These are phyloP conservation scores for Giardia muris DNA, from an alignment of 208 protist species.

Conservation along the genomic window DNA sequence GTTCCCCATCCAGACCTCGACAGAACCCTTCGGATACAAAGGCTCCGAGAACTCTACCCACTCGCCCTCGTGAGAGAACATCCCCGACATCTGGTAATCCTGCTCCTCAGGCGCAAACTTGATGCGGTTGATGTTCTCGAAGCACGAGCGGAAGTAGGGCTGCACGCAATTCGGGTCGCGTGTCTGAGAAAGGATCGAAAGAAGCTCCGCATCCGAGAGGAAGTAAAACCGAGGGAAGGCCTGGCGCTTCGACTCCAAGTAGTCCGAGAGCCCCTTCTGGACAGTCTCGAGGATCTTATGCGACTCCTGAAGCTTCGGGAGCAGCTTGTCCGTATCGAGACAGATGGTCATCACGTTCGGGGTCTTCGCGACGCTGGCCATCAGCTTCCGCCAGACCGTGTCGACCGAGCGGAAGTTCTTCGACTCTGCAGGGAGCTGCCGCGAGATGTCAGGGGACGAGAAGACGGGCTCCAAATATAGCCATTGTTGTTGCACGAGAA, in stretches of 20 bases:
- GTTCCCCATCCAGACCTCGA: constrained; percentile 84
- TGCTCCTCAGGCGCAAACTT: constrained; percentile 49
- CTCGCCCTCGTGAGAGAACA: constrained; percentile 78
- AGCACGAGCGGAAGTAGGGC: constrained; percentile 77
- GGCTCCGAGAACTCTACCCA: constrained; percentile 67
- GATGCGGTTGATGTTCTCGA: constrained; percentile 67
- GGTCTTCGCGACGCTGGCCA: constrained; percentile 56
- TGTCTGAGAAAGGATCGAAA: constrained; percentile 75
- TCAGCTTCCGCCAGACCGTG: constrained; percentile 63
- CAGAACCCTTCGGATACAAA: constrained; percentile 71
- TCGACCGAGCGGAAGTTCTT: constrained; percentile 73
- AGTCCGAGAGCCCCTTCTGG: constrained; percentile 77
- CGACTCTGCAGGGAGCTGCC: constrained; percentile 77
- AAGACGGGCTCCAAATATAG: constrained; percentile 61
- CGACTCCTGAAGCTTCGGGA: constrained; percentile 58
- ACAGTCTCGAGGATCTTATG: constrained; percentile 71
- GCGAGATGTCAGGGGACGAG: constrained; percentile 58
- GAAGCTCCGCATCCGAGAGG: constrained; percentile 80
- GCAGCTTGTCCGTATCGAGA: constrained; percentile 46
- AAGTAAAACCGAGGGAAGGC: constrained; percentile 92
- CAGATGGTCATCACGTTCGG: constrained; percentile 60
- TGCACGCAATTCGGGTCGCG: constrained; percentile 74
- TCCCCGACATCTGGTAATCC: constrained; percentile 67
- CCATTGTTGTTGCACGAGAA: constrained; percentile 40
- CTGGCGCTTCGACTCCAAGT: constrained; percentile 77